Evolutionary conservation across 129 eudicot species (phyloP).

Genomic region (Calendula officinalis): DNA sequence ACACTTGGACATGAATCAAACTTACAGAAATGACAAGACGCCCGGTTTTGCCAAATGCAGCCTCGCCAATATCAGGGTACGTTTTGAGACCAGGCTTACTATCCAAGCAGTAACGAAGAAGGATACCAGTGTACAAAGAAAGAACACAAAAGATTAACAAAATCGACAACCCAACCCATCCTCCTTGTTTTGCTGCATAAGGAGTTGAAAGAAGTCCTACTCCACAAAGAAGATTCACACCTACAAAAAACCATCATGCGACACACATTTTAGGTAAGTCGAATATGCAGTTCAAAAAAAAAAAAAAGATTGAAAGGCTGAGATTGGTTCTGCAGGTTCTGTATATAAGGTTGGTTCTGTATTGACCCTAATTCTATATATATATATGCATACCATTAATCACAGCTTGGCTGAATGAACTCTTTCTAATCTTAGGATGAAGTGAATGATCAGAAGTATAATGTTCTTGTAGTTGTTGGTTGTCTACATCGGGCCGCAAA

Average conservation of each 20-base stretch:
- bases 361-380: background rate
- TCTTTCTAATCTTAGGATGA: conserved; percentile 47
- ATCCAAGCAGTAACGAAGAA: conserved; percentile 69
- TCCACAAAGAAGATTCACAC: conserved; percentile 88
- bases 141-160: conserved; percentile 57
- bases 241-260: conserved; percentile 35
- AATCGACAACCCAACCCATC: conserved; percentile 67
- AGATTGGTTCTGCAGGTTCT: background rate
- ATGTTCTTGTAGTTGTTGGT: conserved; percentile 42
- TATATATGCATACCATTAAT: conserved; percentile 51
- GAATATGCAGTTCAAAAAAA: no score
- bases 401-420: conserved; percentile 76
- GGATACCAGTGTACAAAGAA: conserved; percentile 78
- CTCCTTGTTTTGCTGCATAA: conserved; percentile 86
- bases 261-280: no score
- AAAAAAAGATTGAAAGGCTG: no score
- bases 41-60: conserved; percentile 73
- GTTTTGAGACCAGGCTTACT: conserved; percentile 78
- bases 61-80: conserved; percentile 92
- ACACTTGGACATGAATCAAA: conserved; percentile 2
- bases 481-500: conserved; percentile 32
- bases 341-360: background rate
- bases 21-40: conserved; percentile 71
- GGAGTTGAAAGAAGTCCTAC: conserved; percentile 86
- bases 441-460: conserved; percentile 50